phyloP scores from a whole-genome alignment of 2,329 filamentous ascomycete species.

The Diaporthe destruens region DNA sequence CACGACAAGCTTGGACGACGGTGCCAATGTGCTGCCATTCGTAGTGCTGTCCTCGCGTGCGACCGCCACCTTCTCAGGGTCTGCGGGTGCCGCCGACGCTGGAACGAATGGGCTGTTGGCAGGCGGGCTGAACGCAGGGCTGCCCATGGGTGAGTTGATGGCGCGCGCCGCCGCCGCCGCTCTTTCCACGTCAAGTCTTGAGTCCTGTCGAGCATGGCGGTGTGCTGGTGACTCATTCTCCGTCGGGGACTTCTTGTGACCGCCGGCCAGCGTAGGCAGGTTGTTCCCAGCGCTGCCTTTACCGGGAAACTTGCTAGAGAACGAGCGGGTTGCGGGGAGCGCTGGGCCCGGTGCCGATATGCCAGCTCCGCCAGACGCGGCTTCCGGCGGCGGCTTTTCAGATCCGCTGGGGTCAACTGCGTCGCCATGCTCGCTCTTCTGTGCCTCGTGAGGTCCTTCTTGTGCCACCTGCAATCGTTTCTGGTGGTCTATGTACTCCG shows the following conservation, averaged over 20 bases:
- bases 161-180: conserved; percentile 48
- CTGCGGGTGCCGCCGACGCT: conserved; percentile 41
- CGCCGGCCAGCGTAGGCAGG: conserved; percentile 45
- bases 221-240: conserved; percentile 36
- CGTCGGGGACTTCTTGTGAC: conserved; percentile 25
- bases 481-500: conserved; percentile 82
- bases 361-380: conserved; percentile 54
- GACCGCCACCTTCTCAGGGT: conserved; percentile 41
- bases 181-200: conserved; percentile 48
- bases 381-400: conserved; percentile 46
- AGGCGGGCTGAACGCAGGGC: conserved; percentile 33
- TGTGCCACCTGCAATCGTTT: conserved; percentile 80
- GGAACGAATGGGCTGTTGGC: conserved; percentile 34
- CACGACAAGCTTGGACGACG: conserved; percentile 38
- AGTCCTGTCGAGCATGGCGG: conserved; percentile 42
- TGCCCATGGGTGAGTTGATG: conserved; percentile 42
- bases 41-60: conserved; percentile 44
- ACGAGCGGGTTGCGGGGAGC: conserved; percentile 51
- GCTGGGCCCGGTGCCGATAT: conserved; percentile 58
- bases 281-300: conserved; percentile 45
- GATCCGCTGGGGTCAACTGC: conserved; percentile 50
- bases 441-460: conserved; percentile 58
- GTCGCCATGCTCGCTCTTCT: conserved; percentile 64
- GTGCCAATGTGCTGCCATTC: conserved; percentile 39
- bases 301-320: conserved; percentile 52